Base-by-base conservation (phyloP, 352 stramenopile species). In the Phytophthora uliginosa region DNA sequence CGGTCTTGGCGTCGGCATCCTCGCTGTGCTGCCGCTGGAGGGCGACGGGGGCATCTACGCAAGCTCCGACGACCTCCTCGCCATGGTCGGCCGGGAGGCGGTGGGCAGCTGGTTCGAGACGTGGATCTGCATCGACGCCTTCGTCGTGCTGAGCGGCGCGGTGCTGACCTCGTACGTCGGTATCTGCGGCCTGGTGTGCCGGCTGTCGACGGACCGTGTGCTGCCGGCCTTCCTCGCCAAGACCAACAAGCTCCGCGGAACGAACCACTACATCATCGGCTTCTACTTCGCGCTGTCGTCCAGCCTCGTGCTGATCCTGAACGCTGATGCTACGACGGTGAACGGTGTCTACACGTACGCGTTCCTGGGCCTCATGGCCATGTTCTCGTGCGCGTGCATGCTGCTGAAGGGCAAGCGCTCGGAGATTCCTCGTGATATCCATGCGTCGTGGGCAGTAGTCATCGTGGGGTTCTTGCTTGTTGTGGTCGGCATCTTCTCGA, bases 341-440 rank as follows among this genome's bases (percentile, higher is more conserved):
- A 79, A 81, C 12, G 89, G 89, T 13, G 92, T 97, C n/a, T 98
- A 95, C 69, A 92, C 85, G 45, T 95, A 92, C 63, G 83, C 91
- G 22, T 98, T 98, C 63, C 66, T 98, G 1, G 83, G 81, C 0
- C 68, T 97, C 4, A 95, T 98, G 85, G 77, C 73, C 7, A 82
- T 97, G 60, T 98, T 97, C 66, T 82, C 89, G 12, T 76, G 78
- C 42, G 91, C 88, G 24, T 94, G 87, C 45, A 93, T 97, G 65
- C 42, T 95, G 31, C 84, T 98, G 31, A 97, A 97, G 71, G 72
- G 83, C 56, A 98, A 97, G 70, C 78, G 91, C 18, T 80, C 84
- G 9, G 80, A 85, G 24, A 88, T 98, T 38, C 91, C 88, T 0
- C 77, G 88, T 20, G 85, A 91, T 7, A 79, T 90, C 12, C 78